Conservation (phyloP, 2,329 filamentous ascomycete species). For the Colletotrichum abscissum region DNA sequence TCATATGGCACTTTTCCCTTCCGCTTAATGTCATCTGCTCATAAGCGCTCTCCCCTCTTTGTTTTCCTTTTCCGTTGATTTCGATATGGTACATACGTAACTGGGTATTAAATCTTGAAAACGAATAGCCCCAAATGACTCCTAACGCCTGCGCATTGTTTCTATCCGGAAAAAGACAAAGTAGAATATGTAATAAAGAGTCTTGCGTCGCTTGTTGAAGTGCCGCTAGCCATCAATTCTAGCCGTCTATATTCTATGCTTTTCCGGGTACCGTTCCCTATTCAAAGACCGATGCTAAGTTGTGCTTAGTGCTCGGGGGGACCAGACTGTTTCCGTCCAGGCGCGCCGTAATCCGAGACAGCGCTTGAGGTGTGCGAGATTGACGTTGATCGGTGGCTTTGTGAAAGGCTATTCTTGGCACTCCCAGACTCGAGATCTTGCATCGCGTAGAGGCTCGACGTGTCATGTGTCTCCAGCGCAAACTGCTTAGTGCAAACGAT, state of each 20-base stretch:
- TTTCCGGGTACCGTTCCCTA: background rate
- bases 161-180: background rate
- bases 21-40: background rate
- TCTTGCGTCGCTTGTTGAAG: background rate
- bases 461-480: slow-evolving; percentile 11
- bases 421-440: slow-evolving; percentile 18
- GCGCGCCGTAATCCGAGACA: background rate
- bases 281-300: background rate
- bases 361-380: slow-evolving; percentile 12
- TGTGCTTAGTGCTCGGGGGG: background rate
- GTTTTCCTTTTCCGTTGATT: background rate
- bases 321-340: slow-evolving; percentile 1
- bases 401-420: slow-evolving; percentile 1
- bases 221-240: background rate
- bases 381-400: slow-evolving; percentile 17
- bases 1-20: background rate
- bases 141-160: background rate
- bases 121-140: background rate
- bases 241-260: background rate
- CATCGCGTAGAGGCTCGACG: slow-evolving; percentile 4
- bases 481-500: slow-evolving; percentile 4
- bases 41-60: background rate
- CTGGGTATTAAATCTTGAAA: background rate
- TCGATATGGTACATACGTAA: background rate
- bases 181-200: background rate